phyloP scores from a whole-genome alignment of 2,329 filamentous ascomycete genomes.

The Fusarium marasasianum region DNA sequence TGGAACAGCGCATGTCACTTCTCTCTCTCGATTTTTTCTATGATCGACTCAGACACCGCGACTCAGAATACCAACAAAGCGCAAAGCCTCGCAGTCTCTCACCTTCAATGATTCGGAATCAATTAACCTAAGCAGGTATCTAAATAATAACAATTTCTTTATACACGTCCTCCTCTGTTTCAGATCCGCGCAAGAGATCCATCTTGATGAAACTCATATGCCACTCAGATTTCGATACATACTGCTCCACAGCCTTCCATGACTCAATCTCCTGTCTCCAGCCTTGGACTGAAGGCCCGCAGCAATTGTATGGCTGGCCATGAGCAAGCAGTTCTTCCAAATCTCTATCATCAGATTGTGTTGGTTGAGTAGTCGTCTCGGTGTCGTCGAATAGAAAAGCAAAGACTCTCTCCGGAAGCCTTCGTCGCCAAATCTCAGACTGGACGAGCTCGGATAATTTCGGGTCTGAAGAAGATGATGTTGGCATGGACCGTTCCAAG shows the following conservation, averaged over 20 bases:
- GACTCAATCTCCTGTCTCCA: not conserved
- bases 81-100: not conserved
- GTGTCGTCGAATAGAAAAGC: not conserved
- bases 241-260: not conserved
- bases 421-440: too few relatives aligned
- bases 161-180: not conserved
- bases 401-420: not conserved
- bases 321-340: fast-evolving
- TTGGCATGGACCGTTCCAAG: too few relatives aligned
- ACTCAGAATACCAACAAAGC: too few relatives aligned
- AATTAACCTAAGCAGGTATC: too few relatives aligned
- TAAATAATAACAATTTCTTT: not conserved
- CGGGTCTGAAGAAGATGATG: too few relatives aligned
- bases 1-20: fast-evolving
- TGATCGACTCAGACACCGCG: too few relatives aligned
- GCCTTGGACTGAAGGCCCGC: fast-evolving
- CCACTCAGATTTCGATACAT: not conserved
- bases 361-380: fast-evolving
- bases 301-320: fast-evolving
- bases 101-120: fast-evolving
- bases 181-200: not conserved
- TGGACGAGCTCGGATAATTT: too few relatives aligned
- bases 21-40: not conserved
- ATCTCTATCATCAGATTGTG: fast-evolving
- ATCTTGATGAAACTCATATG: not conserved